Evolutionary conservation across 2,329 filamentous ascomycete genomes (phyloP), one percentile per base, ranked within the genome.

Genomic region (Helotiales sp.): DNA sequence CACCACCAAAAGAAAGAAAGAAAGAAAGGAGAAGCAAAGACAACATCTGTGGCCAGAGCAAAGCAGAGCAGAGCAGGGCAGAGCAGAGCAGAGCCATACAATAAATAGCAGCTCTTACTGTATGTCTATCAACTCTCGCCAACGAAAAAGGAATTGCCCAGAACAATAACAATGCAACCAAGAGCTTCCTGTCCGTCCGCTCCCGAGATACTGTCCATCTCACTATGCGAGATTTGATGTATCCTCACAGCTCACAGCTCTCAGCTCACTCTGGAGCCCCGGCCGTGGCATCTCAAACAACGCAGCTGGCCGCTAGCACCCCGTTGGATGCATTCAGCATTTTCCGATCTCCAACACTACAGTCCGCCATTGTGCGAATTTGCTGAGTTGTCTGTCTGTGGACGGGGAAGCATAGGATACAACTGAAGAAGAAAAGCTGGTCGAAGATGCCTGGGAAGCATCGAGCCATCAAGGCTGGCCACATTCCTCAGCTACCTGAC

Each of bases 161-260:
- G 15, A 43, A n/a, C 37, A 32, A 43, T 15, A 59, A 43, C 11
- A 43, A 59, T 59, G 34, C 55, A 43, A 55, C 22, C 52, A 17
- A 24, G 52, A 30, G n/a, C 28, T 17, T 32, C 52, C 52, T 55
- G 52, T 34, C n/a, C 30, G n/a, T 22, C 13, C n/a, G 6, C 28
- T 34, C 30, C 52, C 26, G 34, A 52, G 26, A 61, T 20, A 60
- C 49, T 43, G 13, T 47, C 54, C 32, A 58, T 22, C 28, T 40
- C 26, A 50, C n/a, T 58, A 59, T 37, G 8, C 26, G 63, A 60
- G 28, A 60, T 58, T 17, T 64, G 52, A 58, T 65, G 60, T 64
- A 59, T 59, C 55, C 55, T 59, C 37, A 59, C 28, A 22, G 28
- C 5, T n/a, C n/a, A n/a, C n/a, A n/a, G n/a, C 55, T 59, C 37